Base-by-base conservation (phyloP, 768 basidiomycete genomes). In the Porphyrellus cyaneotinctus region DNA sequence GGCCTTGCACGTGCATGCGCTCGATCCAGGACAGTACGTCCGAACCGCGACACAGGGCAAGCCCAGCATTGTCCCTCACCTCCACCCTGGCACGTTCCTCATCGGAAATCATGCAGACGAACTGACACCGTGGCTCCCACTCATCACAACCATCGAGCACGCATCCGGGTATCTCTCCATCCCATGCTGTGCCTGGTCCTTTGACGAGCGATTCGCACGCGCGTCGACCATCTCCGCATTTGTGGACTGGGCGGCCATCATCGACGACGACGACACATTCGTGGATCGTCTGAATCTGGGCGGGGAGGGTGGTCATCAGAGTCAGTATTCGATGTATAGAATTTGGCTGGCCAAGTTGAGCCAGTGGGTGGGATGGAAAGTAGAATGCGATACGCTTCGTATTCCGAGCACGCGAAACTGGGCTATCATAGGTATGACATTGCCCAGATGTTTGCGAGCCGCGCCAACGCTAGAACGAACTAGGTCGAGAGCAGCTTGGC, bases 71-170 rank as follows among this genome's bases (percentile, higher is more conserved):
- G 36, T 63, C 32, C 63, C 72, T 24, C 66, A 67, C 44, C 65
- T 82, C 46, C 63, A 62, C 9, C 72, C 74, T 0, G 82, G 77
- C 1, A 70, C 75, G 3, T 98, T 97, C 71, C 70, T 97, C 52
- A 88, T 98, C 45, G 93, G 90, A 10, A 97, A 97, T 71, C 95
- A 98, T 68, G 88, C 95, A 0, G 95, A 98, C 71, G 95, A 98
- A 61, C 75, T 98, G 17, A 95, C 95, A 22, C 95, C 95, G 0
- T 98, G 95, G 95, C 68, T 93, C 0, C 91, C 95, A 0, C 78
- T 97, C 2, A 72, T 97, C 6, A 80, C 93, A 0, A 83, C 86
- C 1, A 58, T 85, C 14, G 71, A 77, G 31, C 60, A 65, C 4
- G 80, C 84, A 0, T 79, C 83, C 0, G 89, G 88, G 6, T 89